Base-by-base conservation (phyloP, 805 yeast species). In the Ogataea ramenticola region DNA sequence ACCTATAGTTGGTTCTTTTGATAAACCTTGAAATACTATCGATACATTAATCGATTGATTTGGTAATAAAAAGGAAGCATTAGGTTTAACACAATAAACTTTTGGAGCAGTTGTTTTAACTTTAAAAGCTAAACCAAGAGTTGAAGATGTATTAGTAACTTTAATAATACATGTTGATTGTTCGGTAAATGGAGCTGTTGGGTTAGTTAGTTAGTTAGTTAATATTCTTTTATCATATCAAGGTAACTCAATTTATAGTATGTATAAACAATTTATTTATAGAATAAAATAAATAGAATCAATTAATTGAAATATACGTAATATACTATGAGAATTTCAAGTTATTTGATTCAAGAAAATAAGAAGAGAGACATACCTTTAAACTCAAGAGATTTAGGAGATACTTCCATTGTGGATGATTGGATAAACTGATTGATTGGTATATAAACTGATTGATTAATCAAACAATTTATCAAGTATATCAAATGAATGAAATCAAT, bases 51-150 rank as follows among this genome's bases (percentile, higher is more conserved):
- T 66, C 21, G 80, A 63, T 51, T 77, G 76, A 31, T 95, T 93
- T 14, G 98, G 90, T 26, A 71, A 72, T 45, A 93, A 71, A 31
- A 83, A 64, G 15, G 93, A 79, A 47, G 97, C 91, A 64, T 90
- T 93, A 49, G 99, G 99, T 68, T 96, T 83, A 42, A 93, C 98
- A 65, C 96, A 87, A 72, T 90, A 75, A 65, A 87, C 72, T 65
- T 87, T 90, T 48, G 99, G 99, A 10, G 98, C 97, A 7, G 99
- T 93, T 39, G 99, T 91, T 70, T 91, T 93, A 60, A 93, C 97
- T 70, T 93, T 93, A 74, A 88, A 93, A 27, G 96, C 96, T 56
- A 78, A 66, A 29, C 79, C 68, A 43, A 71, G 71, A 15, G 77
- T 64, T 35, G 82, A 69, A 21, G 61, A 48, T 54, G 80, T 82